Base-by-base conservation (phyloP, 2,329 filamentous ascomycete species). In the Waltergamsia citrina region DNA sequence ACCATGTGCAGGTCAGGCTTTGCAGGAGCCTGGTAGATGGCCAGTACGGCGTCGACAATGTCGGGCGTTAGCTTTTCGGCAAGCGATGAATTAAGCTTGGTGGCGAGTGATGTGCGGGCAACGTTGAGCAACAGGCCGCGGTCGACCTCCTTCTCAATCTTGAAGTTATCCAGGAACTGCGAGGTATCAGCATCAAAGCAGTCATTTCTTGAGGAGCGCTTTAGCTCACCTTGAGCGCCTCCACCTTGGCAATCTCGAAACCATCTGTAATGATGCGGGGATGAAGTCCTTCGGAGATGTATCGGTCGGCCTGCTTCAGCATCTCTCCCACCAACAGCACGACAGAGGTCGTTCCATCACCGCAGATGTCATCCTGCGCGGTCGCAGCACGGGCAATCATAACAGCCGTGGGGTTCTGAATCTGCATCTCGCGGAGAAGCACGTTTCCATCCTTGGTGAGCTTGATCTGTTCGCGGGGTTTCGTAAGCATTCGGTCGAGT, bases 1-100 rank as follows among this genome's bases (percentile, higher is more conserved):
- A 98, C 74, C 92, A 98, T 98, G 69, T 96, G 90, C 52, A 98
- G 63, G 63, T 98, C 92, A 37, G 93, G 93, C 67, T 96, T 96
- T 42, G 77, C 78, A 18, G 85, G 85, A 14, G 85, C 69, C 57
- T 87, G 74, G 68, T 95, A 88, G 57, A 98, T 98, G 43, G 92
- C 77, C 37, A 98, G 78, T 31, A 98, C 92, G 39, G 92, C 85
- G 56, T 98, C 92, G 52, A 96, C 92, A 51, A 98, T 94, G 50
- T 86, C 84, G 38, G 92, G 87, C 1, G 88, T 96, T 41, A 98
- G 78, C 57, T 88, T 85, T 55, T 88, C 79, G 32, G 92, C 92
- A 39, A 98, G 78, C 24, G 79, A 82, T 42, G 77, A 74, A 65
- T 94, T 94, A 46, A 98, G 74, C 67, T 98, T 98, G 20, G 92